phyloP scores from a whole-genome alignment of 352 stramenopile species.

The Pythium sukuiense region DNA sequence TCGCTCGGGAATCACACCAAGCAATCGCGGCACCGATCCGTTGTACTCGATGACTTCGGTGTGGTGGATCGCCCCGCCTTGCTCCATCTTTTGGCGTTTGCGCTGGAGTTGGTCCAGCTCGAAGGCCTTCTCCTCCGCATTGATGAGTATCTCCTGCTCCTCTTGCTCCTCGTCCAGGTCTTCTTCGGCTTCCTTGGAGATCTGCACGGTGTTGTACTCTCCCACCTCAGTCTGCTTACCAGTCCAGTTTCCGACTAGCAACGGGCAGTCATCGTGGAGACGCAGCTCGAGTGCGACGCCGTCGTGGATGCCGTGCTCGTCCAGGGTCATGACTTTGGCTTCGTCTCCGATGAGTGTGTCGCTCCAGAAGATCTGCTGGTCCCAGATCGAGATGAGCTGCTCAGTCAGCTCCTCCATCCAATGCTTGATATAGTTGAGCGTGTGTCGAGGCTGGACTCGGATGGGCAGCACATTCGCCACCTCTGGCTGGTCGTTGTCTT shows the following conservation, averaged over 20 bases:
- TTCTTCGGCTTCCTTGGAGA: conserved; percentile 82
- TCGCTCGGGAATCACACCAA: conserved; percentile 50
- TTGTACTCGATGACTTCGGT: conserved; percentile 68
- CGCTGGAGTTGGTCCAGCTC: conserved; percentile 41
- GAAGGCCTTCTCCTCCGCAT: conserved; percentile 60
- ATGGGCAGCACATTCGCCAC: conserved; percentile 47
- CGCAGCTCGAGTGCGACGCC: conserved; percentile 66
- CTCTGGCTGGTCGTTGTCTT: conserved; percentile 18
- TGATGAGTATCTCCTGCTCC: conserved; percentile 60
- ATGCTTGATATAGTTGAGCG: conserved; percentile 82
- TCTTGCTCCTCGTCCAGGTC: conserved; percentile 71
- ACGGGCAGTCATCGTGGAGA: conserved; percentile 72
- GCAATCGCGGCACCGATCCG: conserved; percentile 39
- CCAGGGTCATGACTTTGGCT: conserved; percentile 65
- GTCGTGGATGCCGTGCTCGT: conserved; percentile 71
- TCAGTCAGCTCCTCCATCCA: conserved; percentile 82
- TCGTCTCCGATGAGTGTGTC: conserved; percentile 80
- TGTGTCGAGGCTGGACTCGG: conserved; percentile 59
- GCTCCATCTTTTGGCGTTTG: conserved; percentile 57
- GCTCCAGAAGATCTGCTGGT: conserved; percentile 78
- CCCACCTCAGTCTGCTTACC: conserved; percentile 45
- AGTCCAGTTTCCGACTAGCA: conserved; percentile 69
- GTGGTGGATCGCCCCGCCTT: conserved; percentile 51
- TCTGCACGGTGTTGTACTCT: conserved; percentile 83
- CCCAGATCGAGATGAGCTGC: conserved; percentile 78